Conservation (phyloP, 2,329 filamentous ascomycete genomes). For the Fusarium xyrophilum region DNA sequence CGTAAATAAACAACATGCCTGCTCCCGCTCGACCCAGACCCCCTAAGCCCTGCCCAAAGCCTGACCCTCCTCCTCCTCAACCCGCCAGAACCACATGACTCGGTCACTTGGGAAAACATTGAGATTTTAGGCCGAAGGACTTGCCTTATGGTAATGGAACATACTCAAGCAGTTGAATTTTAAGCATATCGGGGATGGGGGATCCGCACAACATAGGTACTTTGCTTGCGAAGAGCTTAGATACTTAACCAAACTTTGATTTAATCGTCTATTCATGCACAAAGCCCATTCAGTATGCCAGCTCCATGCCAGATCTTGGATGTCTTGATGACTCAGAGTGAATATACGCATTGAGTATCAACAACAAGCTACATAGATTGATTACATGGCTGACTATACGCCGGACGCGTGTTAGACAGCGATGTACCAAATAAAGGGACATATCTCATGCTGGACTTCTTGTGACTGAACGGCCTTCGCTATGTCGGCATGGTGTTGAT, state of each 20-base stretch:
- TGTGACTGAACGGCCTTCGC: not conserved
- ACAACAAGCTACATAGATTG: not conserved
- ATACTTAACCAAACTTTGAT: not conserved
- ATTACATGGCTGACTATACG: fast-evolving
- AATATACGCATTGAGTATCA: not conserved
- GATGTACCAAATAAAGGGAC: not conserved
- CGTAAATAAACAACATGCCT: not conserved
- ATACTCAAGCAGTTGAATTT: not conserved
- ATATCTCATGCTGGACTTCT: too few species aligned
- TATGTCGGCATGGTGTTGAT: not conserved
- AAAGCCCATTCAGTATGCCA: not conserved
- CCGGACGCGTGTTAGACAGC: not conserved
- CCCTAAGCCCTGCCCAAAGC: not conserved
- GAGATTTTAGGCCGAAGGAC: fast-evolving
- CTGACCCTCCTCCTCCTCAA: not conserved
- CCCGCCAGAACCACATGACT: not conserved
- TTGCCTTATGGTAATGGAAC: not conserved
- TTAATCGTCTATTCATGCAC: fast-evolving
- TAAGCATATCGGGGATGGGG: not conserved
- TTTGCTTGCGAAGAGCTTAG: not conserved
- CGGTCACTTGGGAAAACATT: not conserved
- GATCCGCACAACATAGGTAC: too few species aligned
- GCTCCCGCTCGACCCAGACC: not conserved
- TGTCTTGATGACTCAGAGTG: not conserved
- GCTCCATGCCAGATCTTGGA: not conserved